A percentile compares a stretch with the other conserved stretches of the same genome.
These are phyloP conservation scores for Pythium dissotocum DNA, from an alignment of 352 stramenopile genomes.

Conservation along the genomic window DNA sequence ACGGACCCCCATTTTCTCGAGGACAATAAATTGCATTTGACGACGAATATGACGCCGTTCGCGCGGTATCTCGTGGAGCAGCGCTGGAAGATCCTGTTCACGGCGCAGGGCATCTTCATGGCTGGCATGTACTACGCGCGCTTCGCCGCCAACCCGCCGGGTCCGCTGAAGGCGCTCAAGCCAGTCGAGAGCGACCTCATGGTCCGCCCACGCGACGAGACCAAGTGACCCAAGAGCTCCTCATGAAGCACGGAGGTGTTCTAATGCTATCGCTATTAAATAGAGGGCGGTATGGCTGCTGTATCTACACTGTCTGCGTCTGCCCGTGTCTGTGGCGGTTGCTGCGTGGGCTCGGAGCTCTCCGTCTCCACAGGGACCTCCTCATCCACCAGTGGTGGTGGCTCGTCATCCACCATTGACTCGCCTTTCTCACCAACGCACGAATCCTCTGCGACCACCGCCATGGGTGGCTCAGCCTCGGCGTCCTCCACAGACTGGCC, in stretches of 20 bases:
- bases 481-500: background rate
- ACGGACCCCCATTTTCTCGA: no score
- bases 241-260: background rate
- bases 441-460: background rate
- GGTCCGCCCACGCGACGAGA: conserved; percentile 18
- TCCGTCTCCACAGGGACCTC: background rate
- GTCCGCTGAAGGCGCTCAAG: conserved; percentile 33
- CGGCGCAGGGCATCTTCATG: conserved; percentile 70
- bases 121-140: conserved; percentile 61
- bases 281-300: background rate
- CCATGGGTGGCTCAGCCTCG: background rate
- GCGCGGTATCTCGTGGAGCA: conserved; percentile 60
- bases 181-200: conserved; percentile 24
- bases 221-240: background rate
- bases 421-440: background rate
- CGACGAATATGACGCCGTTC: conserved; percentile 41
- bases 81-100: conserved; percentile 79
- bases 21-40: background rate
- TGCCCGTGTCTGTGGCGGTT: background rate
- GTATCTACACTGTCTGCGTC: background rate
- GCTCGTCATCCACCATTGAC: background rate
- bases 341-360: background rate
- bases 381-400: background rate
- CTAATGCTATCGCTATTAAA: conserved; percentile 14
- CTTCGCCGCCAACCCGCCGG: conserved; percentile 34